Conservation (phyloP, 345 rosid genomes). For the Brassica rapa region DNA sequence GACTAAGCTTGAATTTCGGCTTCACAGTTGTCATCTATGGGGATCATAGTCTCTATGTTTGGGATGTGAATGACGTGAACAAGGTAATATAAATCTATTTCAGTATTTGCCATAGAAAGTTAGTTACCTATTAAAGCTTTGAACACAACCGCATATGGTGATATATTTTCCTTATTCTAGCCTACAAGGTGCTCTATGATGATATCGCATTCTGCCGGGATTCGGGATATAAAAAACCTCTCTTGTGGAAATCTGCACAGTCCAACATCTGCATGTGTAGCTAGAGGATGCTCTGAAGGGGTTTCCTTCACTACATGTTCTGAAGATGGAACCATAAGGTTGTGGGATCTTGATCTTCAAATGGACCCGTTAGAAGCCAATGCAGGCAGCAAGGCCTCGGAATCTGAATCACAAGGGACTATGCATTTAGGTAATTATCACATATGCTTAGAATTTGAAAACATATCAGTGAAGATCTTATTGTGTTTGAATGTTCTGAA, state of each 20-base stretch:
- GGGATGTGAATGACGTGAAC: slow-evolving; percentile 66
- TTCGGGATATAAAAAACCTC: slow-evolving; percentile 83
- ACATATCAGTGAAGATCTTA: not conserved
- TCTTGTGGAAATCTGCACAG: slow-evolving; percentile 76
- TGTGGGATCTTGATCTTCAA: slow-evolving; percentile 77
- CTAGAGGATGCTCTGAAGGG: slow-evolving; percentile 83
- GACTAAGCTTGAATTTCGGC: slow-evolving; percentile 20
- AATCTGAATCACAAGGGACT: slow-evolving; percentile 37
- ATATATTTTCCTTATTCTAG: slow-evolving; percentile 44
- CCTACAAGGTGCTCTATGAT: slow-evolving; percentile 64
- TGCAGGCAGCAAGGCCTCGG: slow-evolving; percentile 33
- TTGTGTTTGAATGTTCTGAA: not conserved
- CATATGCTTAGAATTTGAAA: not conserved
- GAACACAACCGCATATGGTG: slow-evolving; percentile 29
- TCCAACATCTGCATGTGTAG: slow-evolving; percentile 67
- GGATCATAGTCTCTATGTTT: slow-evolving; percentile 71
- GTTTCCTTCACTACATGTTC: slow-evolving; percentile 87
- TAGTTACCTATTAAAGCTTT: slow-evolving; percentile 27
- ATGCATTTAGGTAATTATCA: slow-evolving; percentile 54
- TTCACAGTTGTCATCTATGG: slow-evolving; percentile 73
- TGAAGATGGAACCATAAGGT: slow-evolving; percentile 76
- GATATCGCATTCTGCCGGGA: slow-evolving; percentile 73
- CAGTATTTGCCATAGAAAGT: not conserved
- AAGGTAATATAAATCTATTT: slow-evolving; percentile 49
- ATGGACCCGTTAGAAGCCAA: slow-evolving; percentile 42